Percentiles rank a stretch among this genome's conserved stretches.
Conservation (phyloP, 768 basidiomycete species). For the Harrya chromipes region DNA sequence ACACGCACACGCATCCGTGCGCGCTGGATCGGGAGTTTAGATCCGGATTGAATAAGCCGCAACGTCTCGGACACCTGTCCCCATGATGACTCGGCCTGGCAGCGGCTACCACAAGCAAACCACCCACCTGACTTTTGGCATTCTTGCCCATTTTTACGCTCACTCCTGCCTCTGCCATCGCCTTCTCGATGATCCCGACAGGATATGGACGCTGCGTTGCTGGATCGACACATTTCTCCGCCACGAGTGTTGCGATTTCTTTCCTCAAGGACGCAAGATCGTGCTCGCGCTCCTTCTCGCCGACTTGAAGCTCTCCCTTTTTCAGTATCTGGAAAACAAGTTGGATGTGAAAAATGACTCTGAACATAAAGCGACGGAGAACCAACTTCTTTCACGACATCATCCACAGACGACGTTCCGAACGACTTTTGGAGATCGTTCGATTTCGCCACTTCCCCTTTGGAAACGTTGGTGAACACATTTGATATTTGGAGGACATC, state of each 20-base stretch:
- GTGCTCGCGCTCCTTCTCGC: slow-evolving; percentile 94
- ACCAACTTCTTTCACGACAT: slow-evolving; percentile 78
- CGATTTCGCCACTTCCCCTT: slow-evolving; percentile 88
- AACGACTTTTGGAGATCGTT: slow-evolving; percentile 93
- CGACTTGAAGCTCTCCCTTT: slow-evolving; percentile 96
- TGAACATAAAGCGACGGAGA: background rate
- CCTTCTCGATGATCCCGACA: slow-evolving; percentile 96
- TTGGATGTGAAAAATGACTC: background rate
- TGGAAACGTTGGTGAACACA: slow-evolving; percentile 94
- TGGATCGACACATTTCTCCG: slow-evolving; percentile 96
- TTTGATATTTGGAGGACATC: slow-evolving; percentile 96
- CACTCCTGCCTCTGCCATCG: slow-evolving; percentile 93
- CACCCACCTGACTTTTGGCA: slow-evolving; percentile 85
- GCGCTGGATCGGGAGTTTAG: slow-evolving; percentile 88
- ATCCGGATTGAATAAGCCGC: slow-evolving; percentile 74
- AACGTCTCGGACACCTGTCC: slow-evolving; percentile 86
- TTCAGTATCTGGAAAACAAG: slow-evolving; percentile 68
- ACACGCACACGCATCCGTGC: slow-evolving; percentile 91
- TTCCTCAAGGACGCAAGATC: slow-evolving; percentile 76
- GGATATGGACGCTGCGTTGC: slow-evolving; percentile 85
- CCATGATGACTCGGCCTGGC: background rate
- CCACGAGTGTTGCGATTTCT: slow-evolving; percentile 92
- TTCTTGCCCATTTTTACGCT: slow-evolving; percentile 86
- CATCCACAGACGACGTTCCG: slow-evolving; percentile 64
- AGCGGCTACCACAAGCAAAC: background rate